phyloP scores from a whole-genome alignment of 176 grass and related monocot genomes.

The Oryza nivara region DNA sequence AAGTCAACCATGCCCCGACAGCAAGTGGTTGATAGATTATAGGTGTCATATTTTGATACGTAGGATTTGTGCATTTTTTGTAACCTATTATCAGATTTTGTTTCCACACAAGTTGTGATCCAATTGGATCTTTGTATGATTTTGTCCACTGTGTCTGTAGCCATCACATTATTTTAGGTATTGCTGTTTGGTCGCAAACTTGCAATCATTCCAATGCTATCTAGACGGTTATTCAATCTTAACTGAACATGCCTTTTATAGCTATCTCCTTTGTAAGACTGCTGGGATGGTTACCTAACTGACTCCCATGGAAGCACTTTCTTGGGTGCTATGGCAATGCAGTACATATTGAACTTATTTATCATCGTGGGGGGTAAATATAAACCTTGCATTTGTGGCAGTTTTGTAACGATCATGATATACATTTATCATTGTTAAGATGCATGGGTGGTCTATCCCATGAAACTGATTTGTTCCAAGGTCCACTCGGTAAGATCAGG shows the following conservation, averaged over 20 bases:
- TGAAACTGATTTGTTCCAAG: background rate
- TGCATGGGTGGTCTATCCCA: background rate
- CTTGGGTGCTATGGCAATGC: background rate
- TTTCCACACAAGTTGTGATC: background rate
- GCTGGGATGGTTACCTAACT: slow-evolving; percentile 14
- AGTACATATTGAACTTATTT: slow-evolving; percentile 21
- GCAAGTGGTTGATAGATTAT: slow-evolving; percentile 4
- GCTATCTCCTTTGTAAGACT: slow-evolving; percentile 2
- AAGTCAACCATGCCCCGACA: background rate
- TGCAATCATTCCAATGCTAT: background rate
- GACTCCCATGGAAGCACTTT: background rate
- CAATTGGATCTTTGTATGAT: background rate
- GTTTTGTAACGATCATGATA: background rate
- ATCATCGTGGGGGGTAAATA: background rate
- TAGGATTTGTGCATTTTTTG: background rate
- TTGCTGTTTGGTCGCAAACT: background rate
- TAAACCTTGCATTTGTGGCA: background rate
- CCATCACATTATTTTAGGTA: background rate
- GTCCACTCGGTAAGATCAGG: background rate
- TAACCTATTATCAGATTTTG: background rate
- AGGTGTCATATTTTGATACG: background rate
- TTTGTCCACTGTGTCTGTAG: background rate
- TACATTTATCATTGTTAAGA: background rate
- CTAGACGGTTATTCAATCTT: background rate
- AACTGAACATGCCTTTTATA: background rate